phyloP scores from a whole-genome alignment of 1,284 basidiomycete genomes.

The Cystobasidium pallidum region DNA sequence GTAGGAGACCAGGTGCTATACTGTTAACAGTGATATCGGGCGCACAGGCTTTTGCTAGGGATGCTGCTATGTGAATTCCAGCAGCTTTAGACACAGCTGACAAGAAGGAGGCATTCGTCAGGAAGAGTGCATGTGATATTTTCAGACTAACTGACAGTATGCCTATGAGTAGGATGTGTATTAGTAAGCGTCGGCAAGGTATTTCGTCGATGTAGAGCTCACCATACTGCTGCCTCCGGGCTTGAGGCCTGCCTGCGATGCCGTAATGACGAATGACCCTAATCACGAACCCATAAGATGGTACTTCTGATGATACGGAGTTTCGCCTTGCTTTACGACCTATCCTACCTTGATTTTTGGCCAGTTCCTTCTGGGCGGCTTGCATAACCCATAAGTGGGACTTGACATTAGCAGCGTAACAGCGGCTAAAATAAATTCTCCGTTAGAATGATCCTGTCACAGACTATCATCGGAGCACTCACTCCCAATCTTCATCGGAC shows the following conservation, averaged over 20 bases:
- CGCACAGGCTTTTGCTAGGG: constrained; percentile 48
- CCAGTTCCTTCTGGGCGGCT: constrained; percentile 47
- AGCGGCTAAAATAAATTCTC: constrained; percentile 7
- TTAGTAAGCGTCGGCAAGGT: too few species aligned
- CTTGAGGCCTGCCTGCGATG: constrained; percentile 47
- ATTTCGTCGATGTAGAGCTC: background rate
- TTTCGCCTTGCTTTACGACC: background rate
- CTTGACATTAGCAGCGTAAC: constrained; percentile 49
- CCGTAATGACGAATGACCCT: constrained; percentile 48
- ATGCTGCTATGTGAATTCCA: constrained; percentile 48
- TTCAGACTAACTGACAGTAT: constrained; percentile 6
- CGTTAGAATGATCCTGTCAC: background rate
- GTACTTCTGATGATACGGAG: background rate
- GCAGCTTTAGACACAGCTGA: constrained; percentile 51
- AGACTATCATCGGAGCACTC: background rate
- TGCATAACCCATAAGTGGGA: constrained; percentile 51
- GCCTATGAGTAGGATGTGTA: constrained; percentile 17
- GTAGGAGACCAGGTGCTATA: constrained; percentile 49
- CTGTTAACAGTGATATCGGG: constrained; percentile 50
- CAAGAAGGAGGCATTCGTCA: background rate
- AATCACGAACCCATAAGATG: background rate
- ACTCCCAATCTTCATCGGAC: constrained; percentile 49
- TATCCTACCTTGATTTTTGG: constrained; percentile 40
- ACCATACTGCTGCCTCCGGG: constrained; percentile 51
- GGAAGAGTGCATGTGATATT: background rate